These are phyloP conservation scores for Saraca asoca DNA, from an alignment of 331 rosid species.

Conservation along the genomic window DNA sequence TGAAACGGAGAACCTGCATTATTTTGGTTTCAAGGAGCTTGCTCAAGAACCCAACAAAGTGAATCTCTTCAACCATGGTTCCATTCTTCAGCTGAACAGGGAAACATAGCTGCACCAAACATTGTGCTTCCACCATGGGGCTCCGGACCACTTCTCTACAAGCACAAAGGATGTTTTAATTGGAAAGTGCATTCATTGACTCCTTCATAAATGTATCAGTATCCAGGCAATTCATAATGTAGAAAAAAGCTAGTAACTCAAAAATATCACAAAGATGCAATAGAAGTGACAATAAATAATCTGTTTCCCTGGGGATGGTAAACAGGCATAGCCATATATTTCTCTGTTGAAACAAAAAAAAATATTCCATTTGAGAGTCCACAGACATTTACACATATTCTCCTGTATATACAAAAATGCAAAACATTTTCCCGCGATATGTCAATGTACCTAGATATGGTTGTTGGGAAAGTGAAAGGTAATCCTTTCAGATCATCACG, in stretches of 20 bases:
- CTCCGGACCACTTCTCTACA: constrained; percentile 88
- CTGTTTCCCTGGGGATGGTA: constrained; percentile 23
- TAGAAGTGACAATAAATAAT: constrained; percentile 21
- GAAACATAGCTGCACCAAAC: constrained; percentile 91
- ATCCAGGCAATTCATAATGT: constrained; percentile 1
- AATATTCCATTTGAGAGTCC: constrained; percentile 20
- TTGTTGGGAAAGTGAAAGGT: constrained; percentile 80
- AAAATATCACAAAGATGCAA: constrained; percentile 31
- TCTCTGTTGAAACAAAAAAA: background rate
- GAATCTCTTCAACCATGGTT: constrained; percentile 96
- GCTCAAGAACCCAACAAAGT: constrained; percentile 85
- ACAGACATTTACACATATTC: constrained; percentile 15
- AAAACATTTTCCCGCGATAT: constrained; percentile 10
- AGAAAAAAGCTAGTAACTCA: constrained; percentile 23
- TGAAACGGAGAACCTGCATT: constrained; percentile 95
- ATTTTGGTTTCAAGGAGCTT: constrained; percentile 92
- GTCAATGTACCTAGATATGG: constrained; percentile 58
- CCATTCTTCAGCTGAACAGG: constrained; percentile 89
- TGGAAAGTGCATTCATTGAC: constrained; percentile 35
- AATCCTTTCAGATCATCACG: constrained; percentile 87
- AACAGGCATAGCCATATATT: constrained; percentile 4
- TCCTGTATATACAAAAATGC: constrained; percentile 3
- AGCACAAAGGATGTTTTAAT: constrained; percentile 40
- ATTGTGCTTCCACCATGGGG: constrained; percentile 97
- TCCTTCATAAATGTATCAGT: constrained; percentile 18